A percentile compares a stretch with the other conserved stretches of the same genome.
Evolutionary conservation across 345 rosid species (phyloP).

Genomic region (Garcia nutans): DNA sequence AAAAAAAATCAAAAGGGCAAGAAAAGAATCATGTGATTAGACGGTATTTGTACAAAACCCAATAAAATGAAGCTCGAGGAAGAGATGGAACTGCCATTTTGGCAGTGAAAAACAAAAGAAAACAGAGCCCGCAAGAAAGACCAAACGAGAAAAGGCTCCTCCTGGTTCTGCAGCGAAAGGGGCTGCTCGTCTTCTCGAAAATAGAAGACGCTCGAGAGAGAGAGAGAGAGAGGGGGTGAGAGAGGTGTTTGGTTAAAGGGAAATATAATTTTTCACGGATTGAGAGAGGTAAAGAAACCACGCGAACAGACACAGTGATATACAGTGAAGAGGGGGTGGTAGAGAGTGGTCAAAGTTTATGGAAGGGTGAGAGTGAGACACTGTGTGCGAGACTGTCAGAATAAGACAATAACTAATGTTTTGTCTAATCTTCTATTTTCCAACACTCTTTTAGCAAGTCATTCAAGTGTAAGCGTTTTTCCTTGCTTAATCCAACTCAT

Average conservation of each 20-base stretch:
- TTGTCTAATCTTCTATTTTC: background rate
- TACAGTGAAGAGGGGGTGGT: background rate
- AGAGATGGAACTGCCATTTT: background rate
- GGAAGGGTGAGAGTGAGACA: background rate
- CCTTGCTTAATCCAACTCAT: too few species aligned
- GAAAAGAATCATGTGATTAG: slow-evolving; percentile 13
- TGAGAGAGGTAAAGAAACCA: background rate
- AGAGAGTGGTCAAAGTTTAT: background rate
- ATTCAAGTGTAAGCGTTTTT: too few species aligned
- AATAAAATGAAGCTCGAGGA: slow-evolving; percentile 30
- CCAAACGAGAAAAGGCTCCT: background rate
- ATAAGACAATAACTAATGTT: slow-evolving; percentile 8
- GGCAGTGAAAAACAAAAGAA: background rate
- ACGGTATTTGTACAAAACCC: slow-evolving; percentile 24
- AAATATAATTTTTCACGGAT: slow-evolving; percentile 1
- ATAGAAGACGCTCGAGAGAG: slow-evolving; percentile 10
- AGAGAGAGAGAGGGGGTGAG: slow-evolving; percentile 18
- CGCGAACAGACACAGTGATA: slow-evolving; percentile 9
- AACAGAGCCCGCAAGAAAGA: background rate
- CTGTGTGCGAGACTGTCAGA: too few species aligned
- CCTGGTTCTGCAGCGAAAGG: slow-evolving; percentile 12
- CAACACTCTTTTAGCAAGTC: too few species aligned
- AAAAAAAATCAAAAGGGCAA: slow-evolving; percentile 15
- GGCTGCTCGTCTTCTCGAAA: slow-evolving; percentile 23
- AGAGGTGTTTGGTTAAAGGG: background rate